Percentiles rank a stretch among this genome's conserved stretches.
Evolutionary conservation across 2,329 filamentous ascomycete genomes (phyloP).

Genomic region (Colletotrichum sp.): DNA sequence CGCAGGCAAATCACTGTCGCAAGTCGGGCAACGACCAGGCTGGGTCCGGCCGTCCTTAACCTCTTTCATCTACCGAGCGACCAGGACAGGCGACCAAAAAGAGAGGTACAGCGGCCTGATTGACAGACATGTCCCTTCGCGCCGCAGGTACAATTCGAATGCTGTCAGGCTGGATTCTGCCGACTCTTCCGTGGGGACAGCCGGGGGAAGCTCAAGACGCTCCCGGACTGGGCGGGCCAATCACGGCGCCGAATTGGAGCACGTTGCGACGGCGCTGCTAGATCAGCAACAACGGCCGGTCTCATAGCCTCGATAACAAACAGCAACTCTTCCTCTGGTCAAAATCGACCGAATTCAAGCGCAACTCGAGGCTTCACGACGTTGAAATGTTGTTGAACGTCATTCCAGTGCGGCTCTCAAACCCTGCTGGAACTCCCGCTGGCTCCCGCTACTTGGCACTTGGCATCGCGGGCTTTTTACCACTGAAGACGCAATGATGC

Average conservation of each 20-base stretch:
- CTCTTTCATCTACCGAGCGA: conserved; percentile 7
- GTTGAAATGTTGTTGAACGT: neutral
- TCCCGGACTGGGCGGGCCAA: neutral
- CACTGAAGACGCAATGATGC: neutral
- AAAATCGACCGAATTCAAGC: neutral
- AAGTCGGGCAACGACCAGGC: neutral
- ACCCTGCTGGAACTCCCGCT: conserved; percentile 8
- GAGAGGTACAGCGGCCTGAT: neutral
- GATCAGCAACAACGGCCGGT: neutral
- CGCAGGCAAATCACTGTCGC: neutral
- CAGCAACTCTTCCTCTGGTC: neutral
- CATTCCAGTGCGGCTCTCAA: conserved; percentile 6
- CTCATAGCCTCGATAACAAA: neutral
- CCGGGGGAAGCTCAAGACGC: neutral
- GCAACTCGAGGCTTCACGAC: neutral
- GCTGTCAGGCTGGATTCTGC: neutral
- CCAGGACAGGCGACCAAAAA: neutral
- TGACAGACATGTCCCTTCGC: neutral
- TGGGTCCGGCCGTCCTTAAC: neutral
- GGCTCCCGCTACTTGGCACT: conserved; percentile 17
- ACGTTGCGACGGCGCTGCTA: neutral
- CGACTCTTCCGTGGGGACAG: conserved; percentile 1
- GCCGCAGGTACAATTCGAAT: neutral
- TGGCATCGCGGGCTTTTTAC: neutral
- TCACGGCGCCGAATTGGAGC: neutral